Evolutionary conservation across 1,284 basidiomycete species (phyloP).

Genomic region (Ustilago trichophora): DNA sequence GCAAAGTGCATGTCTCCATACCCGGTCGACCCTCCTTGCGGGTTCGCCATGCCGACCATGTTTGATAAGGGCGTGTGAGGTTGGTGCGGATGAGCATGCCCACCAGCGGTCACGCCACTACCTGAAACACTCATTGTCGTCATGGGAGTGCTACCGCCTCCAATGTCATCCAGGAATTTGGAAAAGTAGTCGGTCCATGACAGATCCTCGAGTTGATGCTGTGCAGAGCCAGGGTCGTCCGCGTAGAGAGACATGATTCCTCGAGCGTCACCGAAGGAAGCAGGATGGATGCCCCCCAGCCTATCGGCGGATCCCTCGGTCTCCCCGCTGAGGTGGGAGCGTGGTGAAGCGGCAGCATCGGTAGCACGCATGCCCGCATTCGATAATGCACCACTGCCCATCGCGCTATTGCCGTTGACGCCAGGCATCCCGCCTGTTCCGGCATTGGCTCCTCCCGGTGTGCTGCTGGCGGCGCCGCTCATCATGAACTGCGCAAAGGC

Average conservation of each 20-base stretch:
- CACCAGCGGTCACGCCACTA: background rate
- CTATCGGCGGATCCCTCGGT: conserved; percentile 3
- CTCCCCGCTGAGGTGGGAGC: background rate
- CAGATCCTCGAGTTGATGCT: conserved; percentile 44
- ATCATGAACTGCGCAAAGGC: conserved; percentile 37
- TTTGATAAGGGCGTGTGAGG: conserved; percentile 5
- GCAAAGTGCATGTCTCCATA: conserved; percentile 31
- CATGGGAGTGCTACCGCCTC: conserved; percentile 18
- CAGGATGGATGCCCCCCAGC: conserved; percentile 17
- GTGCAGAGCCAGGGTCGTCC: conserved; percentile 31
- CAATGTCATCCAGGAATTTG: conserved; percentile 42
- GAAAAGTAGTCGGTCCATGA: conserved; percentile 52
- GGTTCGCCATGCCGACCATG: background rate
- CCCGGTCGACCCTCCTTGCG: background rate
- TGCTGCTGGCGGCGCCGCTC: conserved; percentile 6
- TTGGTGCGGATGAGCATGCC: conserved; percentile 1
- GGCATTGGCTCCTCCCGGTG: background rate
- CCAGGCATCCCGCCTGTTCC: conserved; percentile 1
- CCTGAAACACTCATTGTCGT: conserved; percentile 6
- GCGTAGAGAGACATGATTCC: conserved; percentile 42
- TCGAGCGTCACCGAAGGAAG: conserved; percentile 42
- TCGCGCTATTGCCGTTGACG: background rate
- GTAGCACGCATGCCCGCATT: background rate
- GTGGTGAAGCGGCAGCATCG: conserved; percentile 9
- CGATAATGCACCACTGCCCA: background rate